Evolutionary conservation across 2,329 filamentous ascomycete genomes (phyloP).

Genomic region (Alternaria brassicae): DNA sequence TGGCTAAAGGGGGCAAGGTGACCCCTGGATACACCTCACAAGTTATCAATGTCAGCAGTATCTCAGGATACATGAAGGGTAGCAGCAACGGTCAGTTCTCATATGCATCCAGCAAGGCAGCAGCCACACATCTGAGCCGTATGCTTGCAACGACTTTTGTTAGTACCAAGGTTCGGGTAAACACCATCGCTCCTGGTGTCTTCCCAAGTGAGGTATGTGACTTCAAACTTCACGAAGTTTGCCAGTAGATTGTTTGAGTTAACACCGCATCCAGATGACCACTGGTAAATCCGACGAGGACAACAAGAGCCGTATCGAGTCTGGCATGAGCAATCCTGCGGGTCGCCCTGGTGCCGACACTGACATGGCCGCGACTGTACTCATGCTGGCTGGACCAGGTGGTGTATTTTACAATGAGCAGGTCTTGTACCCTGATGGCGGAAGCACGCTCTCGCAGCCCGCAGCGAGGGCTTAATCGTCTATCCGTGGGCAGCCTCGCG

Average conservation of each 20-base stretch:
- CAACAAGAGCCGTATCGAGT: constrained; percentile 57
- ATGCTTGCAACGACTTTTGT: constrained; percentile 57
- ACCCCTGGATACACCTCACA: constrained; percentile 58
- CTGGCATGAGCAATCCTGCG: constrained; percentile 54
- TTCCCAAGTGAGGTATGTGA: constrained; percentile 50
- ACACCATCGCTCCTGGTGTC: constrained; percentile 49
- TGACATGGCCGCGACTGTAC: constrained; percentile 50
- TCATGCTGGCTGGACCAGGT: constrained; percentile 60
- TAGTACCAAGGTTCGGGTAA: constrained; percentile 52
- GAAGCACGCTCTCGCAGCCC: constrained; percentile 25
- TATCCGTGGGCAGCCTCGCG: constrained; percentile 53
- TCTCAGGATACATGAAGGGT: constrained; percentile 59
- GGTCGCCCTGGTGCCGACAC: constrained; percentile 49
- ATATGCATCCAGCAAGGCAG: constrained; percentile 59
- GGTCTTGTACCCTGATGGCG: constrained; percentile 60
- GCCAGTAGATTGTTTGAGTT: not conserved
- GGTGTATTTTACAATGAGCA: constrained; percentile 63
- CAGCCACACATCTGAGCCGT: constrained; percentile 54
- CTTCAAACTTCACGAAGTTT: not conserved
- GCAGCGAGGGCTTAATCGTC: constrained; percentile 50
- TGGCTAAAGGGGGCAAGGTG: constrained; percentile 57
- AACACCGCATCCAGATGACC: constrained; percentile 53
- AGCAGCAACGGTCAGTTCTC: constrained; percentile 60
- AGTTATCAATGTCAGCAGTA: constrained; percentile 63
- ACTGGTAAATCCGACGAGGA: constrained; percentile 54